These are phyloP conservation scores for Rauvolfia tetraphylla DNA, from an alignment of 257 asterid genomes.

Conservation along the genomic window DNA sequence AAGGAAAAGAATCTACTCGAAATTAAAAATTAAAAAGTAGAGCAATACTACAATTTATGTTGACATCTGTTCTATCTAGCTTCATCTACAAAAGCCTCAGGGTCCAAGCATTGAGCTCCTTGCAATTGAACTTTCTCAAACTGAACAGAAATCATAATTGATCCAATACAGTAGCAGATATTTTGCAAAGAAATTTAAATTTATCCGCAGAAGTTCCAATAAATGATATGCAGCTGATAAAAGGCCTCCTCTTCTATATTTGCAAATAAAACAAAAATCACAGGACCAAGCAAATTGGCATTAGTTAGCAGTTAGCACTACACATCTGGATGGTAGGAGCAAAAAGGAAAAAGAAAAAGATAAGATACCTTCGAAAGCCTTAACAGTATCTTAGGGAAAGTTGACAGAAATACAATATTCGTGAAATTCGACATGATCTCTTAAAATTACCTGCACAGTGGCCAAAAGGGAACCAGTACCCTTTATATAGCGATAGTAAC, in stretches of 20 bases:
- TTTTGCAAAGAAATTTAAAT: neutral
- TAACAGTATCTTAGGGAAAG: neutral
- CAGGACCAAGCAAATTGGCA: neutral
- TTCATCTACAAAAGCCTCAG: neutral
- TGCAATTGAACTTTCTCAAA: neutral
- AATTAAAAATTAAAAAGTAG: too few species aligned
- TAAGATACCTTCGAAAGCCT: neutral
- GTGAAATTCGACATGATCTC: slow-evolving; percentile 17
- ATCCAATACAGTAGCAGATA: neutral
- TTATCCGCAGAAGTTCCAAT: neutral
- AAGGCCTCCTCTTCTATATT: neutral
- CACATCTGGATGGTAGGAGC: neutral
- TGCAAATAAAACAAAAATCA: neutral
- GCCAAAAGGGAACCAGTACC: slow-evolving; percentile 96
- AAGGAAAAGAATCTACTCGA: neutral
- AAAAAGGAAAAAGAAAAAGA: neutral
- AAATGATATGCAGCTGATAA: neutral
- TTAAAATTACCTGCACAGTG: slow-evolving; percentile 43
- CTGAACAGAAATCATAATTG: neutral
- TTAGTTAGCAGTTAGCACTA: neutral
- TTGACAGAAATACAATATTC: neutral
- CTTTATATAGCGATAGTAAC: slow-evolving; percentile 87
- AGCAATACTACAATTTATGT: neutral
- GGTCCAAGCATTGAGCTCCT: neutral
- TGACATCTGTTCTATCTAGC: neutral